A percentile compares a stretch with the other conserved stretches of the same genome.
These are phyloP conservation scores for Tuber brumale DNA, from an alignment of 495 filamentous ascomycete genomes.

Conservation along the genomic window DNA sequence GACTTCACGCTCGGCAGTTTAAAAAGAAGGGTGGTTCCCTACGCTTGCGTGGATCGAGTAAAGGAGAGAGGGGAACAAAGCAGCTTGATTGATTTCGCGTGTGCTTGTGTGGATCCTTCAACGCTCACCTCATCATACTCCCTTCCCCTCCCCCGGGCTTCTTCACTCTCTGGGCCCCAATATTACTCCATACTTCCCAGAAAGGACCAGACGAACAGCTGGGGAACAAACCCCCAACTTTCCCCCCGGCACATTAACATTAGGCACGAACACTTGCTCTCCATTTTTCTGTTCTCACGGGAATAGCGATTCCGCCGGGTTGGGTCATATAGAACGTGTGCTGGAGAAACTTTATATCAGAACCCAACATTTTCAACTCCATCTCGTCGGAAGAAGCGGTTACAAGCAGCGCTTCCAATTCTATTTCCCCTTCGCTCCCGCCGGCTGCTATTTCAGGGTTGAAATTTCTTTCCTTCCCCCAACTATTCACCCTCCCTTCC, in stretches of 20 bases:
- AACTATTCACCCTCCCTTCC: neutral
- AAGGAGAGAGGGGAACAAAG: neutral
- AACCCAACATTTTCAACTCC: neutral
- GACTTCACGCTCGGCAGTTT: slow-evolving; percentile 2
- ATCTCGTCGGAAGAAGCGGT: neutral
- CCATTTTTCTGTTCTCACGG: neutral
- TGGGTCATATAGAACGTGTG: neutral
- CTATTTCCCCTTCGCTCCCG: neutral
- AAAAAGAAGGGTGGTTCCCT: neutral
- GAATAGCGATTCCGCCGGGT: neutral
- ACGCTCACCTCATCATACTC: neutral
- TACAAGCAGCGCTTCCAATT: neutral
- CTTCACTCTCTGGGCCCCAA: neutral
- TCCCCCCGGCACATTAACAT: neutral
- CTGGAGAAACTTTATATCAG: neutral
- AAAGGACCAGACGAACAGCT: neutral
- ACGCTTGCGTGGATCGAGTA: neutral
- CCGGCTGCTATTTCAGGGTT: neutral
- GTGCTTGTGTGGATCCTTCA: neutral
- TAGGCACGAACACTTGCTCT: neutral
- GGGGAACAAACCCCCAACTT: neutral
- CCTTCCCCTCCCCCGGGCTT: neutral
- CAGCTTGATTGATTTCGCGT: neutral
- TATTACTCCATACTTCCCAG: neutral
- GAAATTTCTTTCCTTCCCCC: neutral